Evolutionary conservation across 2,329 filamentous ascomycete species (phyloP).

Genomic region (Venturia effusa): DNA sequence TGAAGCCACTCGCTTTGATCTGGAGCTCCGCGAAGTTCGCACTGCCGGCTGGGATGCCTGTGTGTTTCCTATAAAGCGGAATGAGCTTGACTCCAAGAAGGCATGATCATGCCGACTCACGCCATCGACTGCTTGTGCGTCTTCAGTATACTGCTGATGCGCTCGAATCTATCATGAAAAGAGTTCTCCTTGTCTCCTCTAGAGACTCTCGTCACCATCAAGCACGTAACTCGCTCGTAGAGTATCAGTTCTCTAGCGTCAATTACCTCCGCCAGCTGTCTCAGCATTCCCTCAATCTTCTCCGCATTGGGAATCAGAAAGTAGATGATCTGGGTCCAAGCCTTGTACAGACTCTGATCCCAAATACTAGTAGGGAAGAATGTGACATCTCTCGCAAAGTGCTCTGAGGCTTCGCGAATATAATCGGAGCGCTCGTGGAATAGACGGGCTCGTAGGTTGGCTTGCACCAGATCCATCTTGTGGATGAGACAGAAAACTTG

Average conservation of each 20-base stretch:
- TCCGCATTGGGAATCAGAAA: slow-evolving; percentile 90
- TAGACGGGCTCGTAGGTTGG: slow-evolving; percentile 64
- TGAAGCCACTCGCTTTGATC: slow-evolving; percentile 72
- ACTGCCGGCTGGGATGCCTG: slow-evolving; percentile 66
- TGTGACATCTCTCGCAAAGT: slow-evolving; percentile 55
- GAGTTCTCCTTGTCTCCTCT: slow-evolving; percentile 70
- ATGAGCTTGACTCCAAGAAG: slow-evolving; percentile 18
- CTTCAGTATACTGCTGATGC: slow-evolving; percentile 94
- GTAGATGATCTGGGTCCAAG: slow-evolving; percentile 97
- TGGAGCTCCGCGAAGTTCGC: slow-evolving; percentile 75
- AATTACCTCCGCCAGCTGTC: slow-evolving; percentile 71
- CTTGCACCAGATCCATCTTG: slow-evolving; percentile 95
- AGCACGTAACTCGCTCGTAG: slow-evolving; percentile 90
- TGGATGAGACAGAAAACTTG: slow-evolving; percentile 93
- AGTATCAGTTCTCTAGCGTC: slow-evolving; percentile 89
- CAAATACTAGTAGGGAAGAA: slow-evolving; percentile 95
- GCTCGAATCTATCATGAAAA: slow-evolving; percentile 85
- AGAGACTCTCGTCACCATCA: slow-evolving; percentile 89
- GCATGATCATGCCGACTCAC: slow-evolving; percentile 20
- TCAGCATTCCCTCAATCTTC: slow-evolving; percentile 77
- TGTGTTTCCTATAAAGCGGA: slow-evolving; percentile 54
- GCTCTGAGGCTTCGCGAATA: slow-evolving; percentile 63
- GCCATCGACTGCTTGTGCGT: slow-evolving; percentile 80
- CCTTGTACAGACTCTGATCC: slow-evolving; percentile 97
- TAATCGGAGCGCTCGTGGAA: slow-evolving; percentile 75